Evolutionary conservation across 306 rosid genomes (phyloP).

Genomic region (Prunus persica): DNA sequence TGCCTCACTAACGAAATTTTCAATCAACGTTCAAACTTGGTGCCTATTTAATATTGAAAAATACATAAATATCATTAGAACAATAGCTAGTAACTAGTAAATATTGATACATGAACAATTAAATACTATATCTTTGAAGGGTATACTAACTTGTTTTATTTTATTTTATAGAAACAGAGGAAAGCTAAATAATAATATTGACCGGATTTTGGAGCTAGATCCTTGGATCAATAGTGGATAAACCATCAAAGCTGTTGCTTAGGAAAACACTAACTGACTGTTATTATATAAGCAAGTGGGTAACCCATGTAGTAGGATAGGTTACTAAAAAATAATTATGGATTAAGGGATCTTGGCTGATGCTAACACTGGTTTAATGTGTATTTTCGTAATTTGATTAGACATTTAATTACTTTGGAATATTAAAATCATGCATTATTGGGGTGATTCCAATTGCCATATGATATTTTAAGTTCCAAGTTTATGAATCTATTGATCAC

Average conservation of each 20-base stretch:
- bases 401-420: neutral
- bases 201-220: neutral
- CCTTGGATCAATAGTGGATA: neutral
- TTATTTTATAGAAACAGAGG: too few species aligned
- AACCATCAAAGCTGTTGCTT: neutral
- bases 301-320: neutral
- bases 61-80: too few species aligned
- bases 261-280: neutral
- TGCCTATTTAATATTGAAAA: too few species aligned
- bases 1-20: too few species aligned
- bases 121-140: too few species aligned
- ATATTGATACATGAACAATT: too few species aligned
- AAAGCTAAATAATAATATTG: neutral
- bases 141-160: too few species aligned
- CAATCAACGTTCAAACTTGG: too few species aligned
- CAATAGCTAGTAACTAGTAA: too few species aligned
- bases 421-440: neutral
- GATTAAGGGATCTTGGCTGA: neutral
- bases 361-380: neutral
- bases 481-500: neutral
- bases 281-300: neutral
- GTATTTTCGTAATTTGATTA: constrained; percentile 1
- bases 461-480: neutral
- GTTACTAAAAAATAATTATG: neutral
- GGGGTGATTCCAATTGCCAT: neutral